A percentile compares a stretch with the other conserved stretches of the same genome.
Conservation (phyloP, 345 rosid species). For the Cardiospermum halicacabum region DNA sequence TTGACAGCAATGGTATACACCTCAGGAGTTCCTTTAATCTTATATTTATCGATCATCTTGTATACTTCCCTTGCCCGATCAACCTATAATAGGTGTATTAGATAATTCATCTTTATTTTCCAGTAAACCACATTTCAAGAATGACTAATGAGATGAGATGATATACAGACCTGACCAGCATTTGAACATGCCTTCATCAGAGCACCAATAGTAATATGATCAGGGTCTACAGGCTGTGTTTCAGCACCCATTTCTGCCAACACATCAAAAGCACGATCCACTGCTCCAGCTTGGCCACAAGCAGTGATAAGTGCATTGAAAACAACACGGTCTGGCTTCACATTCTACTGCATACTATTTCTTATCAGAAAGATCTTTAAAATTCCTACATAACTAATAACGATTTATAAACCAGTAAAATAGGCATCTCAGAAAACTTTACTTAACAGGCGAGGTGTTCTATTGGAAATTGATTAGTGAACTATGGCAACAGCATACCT, state of each 20-base stretch:
- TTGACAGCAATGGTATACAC: conserved; percentile 83
- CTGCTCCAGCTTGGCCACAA: conserved; percentile 95
- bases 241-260: conserved; percentile 91
- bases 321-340: conserved; percentile 97
- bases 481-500: conserved; percentile 44
- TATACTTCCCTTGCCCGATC: conserved; percentile 80
- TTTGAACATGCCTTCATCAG: conserved; percentile 83
- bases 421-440: not conserved
- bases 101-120: conserved; percentile 6
- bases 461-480: not conserved
- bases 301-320: conserved; percentile 97
- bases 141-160: conserved; percentile 10
- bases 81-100: conserved; percentile 45
- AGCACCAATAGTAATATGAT: conserved; percentile 86
- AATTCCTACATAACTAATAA: conserved; percentile 15
- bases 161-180: conserved; percentile 69
- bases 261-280: conserved; percentile 96
- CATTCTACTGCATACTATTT: conserved; percentile 84
- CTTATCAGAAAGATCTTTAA: conserved; percentile 35
- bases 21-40: conserved; percentile 86
- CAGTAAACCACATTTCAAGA: not conserved
- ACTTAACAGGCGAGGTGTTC: conserved; percentile 3
- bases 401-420: conserved; percentile 13
- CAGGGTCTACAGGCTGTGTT: conserved; percentile 89
- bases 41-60: conserved; percentile 60